Base-by-base conservation (phyloP, 2,329 filamentous ascomycete species). In the Penicillium polonicum region DNA sequence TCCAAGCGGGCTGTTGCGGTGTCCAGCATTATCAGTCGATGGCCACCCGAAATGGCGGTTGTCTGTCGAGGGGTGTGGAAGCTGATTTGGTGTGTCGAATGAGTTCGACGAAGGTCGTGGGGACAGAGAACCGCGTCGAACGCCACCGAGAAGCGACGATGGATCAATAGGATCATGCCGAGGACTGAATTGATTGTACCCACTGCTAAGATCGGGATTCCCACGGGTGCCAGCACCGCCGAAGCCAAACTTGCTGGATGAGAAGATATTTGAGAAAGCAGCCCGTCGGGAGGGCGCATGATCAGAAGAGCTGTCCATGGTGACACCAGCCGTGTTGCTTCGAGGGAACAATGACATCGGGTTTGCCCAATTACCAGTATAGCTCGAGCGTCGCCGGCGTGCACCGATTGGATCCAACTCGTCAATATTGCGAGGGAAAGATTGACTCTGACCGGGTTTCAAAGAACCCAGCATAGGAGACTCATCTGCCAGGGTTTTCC, bases 41-140 rank as follows among this genome's bases (percentile, higher is more conserved):
- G 82, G 81, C 71, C 87, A 88, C 75, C 89, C 91, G 60, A 92
- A 90, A 25, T 88, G 89, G 48, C 86, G 84, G 61, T 87, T 90
- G 60, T 94, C 91, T 1, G 88, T 89, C 1, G 90, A 92, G 6
- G 90, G 91, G 48, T 90, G 83, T 2, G 90, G 88, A 52, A 92
- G 79, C 44, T 73, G 69, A 52, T 79, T 78, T 50, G 84, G 69
- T 48, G 78, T 79, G 54, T 85, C 83, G 58, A 79, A 83, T 0
- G 83, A 84, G 5, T 79, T 81, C 13, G 83, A 85, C 5, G 79
- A 79, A 15, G 79, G 79, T 48, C 79, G 71, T 8, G 79, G 78
- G 42, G 78, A 79, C 10, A 78, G 64, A 15, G 77, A 77, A 19
- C 75, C 76, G 17, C 74, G 71, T 35, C 76, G 74, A 48, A 77